Base-by-base conservation (phyloP, 352 stramenopile genomes). In the Globisporangium yorkense region DNA sequence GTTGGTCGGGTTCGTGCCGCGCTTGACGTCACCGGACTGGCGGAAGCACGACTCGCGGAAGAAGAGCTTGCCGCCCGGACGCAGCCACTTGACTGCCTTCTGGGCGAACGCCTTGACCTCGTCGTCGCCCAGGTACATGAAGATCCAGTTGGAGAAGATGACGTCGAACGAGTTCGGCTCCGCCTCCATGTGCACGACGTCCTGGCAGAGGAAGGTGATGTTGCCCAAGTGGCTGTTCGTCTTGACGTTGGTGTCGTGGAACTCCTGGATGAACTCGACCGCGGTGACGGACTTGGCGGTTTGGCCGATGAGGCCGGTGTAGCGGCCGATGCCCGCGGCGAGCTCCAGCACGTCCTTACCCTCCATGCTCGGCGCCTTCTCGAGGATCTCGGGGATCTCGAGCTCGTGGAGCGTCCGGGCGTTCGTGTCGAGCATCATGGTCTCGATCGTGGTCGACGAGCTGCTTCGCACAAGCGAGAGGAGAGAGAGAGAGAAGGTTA, bases 371-470 rank as follows among this genome's bases (percentile, higher is more conserved):
- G 83, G 83, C 10, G 83, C 77, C 40, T 83, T 87, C 56, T 73
- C 72, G 56, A 93, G 65, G 60, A 93, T 89, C 66, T 93, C 80
- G 3, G 81, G 83, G 52, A 82, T 76, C 66, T 91, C 83, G 13
- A 90, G 65, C 54, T 90, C 80, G 43, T 89, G 77, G 6, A 92
- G 73, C 53, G 67, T 74, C 61, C 83, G 72, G 61, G 83, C 83
- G 62, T 92, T 90, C 48, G 83, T 71, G 73, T 92, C 83, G 37
- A 92, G 75, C 83, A 92, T 92, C 83, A 92, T 92, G 39, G 78
- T 86, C 66, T 92, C 78, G 40, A 92, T 74, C 35, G 74, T 84
- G 37, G 78, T 84, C 43, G 65, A 56, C 27, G 27, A 50, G 29
- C 50, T 56, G 24, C 13, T 46, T 46, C 16, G 5, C 41, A 21